Evolutionary conservation across 371 early-diverging fungal genomes (phyloP).

Genomic region (Mucor saturninus): DNA sequence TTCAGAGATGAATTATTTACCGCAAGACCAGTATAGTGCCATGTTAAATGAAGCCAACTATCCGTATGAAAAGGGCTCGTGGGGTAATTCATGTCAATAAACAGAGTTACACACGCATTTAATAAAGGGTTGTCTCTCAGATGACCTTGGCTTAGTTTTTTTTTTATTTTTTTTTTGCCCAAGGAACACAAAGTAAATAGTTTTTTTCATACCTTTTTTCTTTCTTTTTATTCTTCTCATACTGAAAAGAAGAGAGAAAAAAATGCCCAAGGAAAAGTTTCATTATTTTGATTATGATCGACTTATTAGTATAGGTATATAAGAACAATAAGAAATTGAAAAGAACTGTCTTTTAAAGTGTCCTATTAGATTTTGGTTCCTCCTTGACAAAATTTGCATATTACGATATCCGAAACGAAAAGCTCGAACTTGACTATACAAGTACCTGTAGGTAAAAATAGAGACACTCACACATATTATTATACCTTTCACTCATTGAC

Average conservation of each 20-base stretch:
- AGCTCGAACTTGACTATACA: not conserved
- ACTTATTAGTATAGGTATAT: not conserved
- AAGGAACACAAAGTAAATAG: too few relatives aligned
- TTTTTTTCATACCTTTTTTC: not conserved
- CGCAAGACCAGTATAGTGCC: not conserved
- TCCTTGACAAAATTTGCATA: not conserved
- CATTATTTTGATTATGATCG: constrained; percentile 2
- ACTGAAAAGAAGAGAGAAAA: too few relatives aligned
- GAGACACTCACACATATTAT: not conserved
- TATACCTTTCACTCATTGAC: not conserved
- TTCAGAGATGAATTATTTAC: not conserved
- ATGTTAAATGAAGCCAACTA: not conserved
- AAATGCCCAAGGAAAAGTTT: constrained; percentile 1
- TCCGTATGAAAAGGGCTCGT: too few relatives aligned
- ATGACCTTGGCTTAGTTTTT: too few relatives aligned
- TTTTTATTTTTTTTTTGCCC: too few relatives aligned
- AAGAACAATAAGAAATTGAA: too few relatives aligned
- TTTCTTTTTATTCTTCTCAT: too few relatives aligned
- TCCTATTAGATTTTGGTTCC: not conserved
- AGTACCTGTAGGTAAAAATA: not conserved
- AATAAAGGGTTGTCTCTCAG: too few relatives aligned
- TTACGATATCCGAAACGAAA: constrained; percentile 1
- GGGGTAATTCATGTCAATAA: too few relatives aligned
- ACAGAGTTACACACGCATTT: too few relatives aligned
- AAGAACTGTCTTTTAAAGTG: too few relatives aligned